Conservation (phyloP, 371 early-diverging fungal genomes). For the Mortierella sp. region DNA sequence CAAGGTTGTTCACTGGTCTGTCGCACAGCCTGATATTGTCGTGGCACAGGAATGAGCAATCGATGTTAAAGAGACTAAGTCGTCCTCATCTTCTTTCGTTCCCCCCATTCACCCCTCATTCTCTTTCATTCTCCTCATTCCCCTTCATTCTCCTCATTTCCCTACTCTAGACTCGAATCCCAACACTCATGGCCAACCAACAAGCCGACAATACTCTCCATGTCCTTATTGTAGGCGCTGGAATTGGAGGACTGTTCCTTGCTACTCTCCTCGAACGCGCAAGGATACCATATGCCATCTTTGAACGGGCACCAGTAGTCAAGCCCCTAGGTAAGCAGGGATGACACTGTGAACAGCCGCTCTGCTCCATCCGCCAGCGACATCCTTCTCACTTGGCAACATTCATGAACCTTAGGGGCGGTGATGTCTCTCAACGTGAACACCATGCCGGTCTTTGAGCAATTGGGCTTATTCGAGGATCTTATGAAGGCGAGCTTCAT, state of each 20-base stretch:
- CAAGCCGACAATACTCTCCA: not conserved
- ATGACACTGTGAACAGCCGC: no score
- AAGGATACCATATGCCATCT: constrained; percentile 7
- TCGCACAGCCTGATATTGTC: no score
- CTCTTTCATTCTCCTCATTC: no score
- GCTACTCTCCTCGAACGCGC: constrained; percentile 1
- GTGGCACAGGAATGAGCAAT: no score
- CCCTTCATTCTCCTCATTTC: not conserved
- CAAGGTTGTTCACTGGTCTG: no score
- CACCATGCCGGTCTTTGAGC: constrained; percentile 7
- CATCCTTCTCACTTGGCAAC: not conserved
- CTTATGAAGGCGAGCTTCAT: not conserved
- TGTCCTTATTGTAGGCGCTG: constrained; percentile 7
- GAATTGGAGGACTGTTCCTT: constrained; percentile 9
- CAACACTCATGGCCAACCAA: not conserved
- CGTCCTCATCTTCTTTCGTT: no score
- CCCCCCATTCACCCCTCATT: no score
- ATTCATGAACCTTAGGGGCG: not conserved
- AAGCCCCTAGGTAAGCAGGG: constrained; percentile 1
- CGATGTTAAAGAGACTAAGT: no score
- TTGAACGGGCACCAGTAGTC: constrained; percentile 5
- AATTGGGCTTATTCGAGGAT: constrained; percentile 16
- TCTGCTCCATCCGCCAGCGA: no score
- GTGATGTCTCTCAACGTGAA: not conserved
- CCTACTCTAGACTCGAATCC: not conserved